Percentiles rank a stretch among this genome's conserved stretches.
These are phyloP conservation scores for Colletotrichum gigasporum DNA, from an alignment of 2,329 filamentous ascomycete species.

Conservation along the genomic window DNA sequence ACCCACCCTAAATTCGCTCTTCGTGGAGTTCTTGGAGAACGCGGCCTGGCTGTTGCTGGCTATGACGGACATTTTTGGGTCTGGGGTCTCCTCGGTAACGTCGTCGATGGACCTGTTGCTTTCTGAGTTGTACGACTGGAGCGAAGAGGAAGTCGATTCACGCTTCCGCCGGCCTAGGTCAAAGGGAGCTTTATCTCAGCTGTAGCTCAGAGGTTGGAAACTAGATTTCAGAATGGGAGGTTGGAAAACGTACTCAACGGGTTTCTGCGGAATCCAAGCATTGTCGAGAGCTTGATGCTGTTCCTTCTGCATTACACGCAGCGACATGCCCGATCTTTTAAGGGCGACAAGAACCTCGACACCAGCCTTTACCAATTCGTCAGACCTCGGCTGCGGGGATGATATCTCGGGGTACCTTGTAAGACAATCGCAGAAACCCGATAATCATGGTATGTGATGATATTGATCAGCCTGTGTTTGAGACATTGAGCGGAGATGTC, in stretches of 20 bases:
- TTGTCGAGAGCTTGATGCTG: background rate
- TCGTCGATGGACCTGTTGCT: constrained; percentile 6
- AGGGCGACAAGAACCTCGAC: background rate
- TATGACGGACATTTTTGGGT: constrained; percentile 12
- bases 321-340: constrained; percentile 1
- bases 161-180: constrained; percentile 18
- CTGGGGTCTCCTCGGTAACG: background rate
- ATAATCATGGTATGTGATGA: background rate
- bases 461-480: background rate
- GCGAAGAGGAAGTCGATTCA: constrained; percentile 19
- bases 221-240: background rate
- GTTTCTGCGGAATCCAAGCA: constrained; percentile 31
- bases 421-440: background rate
- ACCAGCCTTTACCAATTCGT: too few relatives aligned
- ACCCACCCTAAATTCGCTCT: background rate
- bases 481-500: background rate
- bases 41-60: background rate
- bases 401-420: background rate
- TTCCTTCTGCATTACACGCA: background rate
- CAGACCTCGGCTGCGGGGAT: too few relatives aligned
- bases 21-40: constrained; percentile 3
- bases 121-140: constrained; percentile 6
- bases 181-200: background rate
- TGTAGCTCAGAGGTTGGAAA: background rate
- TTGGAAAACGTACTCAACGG: constrained; percentile 12